Base-by-base conservation (phyloP, 23 red algal species). In the Gracilaria gracilis region DNA sequence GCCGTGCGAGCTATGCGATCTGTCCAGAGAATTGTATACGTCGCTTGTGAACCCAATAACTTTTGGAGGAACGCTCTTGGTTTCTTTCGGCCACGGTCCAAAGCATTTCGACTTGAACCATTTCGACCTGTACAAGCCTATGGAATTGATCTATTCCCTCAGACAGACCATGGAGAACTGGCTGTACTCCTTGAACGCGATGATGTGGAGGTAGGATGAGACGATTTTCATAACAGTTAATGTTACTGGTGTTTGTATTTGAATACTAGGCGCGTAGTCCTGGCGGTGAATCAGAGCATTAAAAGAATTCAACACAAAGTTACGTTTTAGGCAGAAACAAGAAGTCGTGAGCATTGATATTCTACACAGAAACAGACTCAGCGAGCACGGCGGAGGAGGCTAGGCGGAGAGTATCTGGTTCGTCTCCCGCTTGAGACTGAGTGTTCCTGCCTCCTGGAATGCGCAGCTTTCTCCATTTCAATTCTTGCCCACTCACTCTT, bases 61-160 rank as follows among this genome's bases (percentile, higher is more conserved):
- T 81, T 97, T 64, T 75, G 80, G 61, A 88, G 69, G 29, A 97
- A 93, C 61, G 75, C 79, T 33, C 54, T 97, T 39, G 85, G 79
- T 0, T 77, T 97, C 12, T 79, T 81, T 65, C 73, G 90, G 25
- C 95, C 95, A 28, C 57, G 80, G 29, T 97, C 95, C 20, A 97
- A 97, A 89, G 90, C 89, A 24, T 97, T 93, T 55, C 58, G 79
- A 21, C 77, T 91, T 39, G 85, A 88, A 64, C 95, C 95, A 31
- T 97, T 97, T 80, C 44, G 61, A 75, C 95, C 90, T 36, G 88
- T 89, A 11, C 55, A 83, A 16, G 95, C 95, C 33, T 82, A 84
- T 38, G 88, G 81, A 33, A 51, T 93, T 3, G 95, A 97, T 75
- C 86, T 97, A 6, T 97, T 97, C 71, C 95, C 95, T 8, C 88